These are phyloP conservation scores for Heterobasidion occidentale DNA, from an alignment of 1,284 basidiomycete species.

Conservation along the genomic window DNA sequence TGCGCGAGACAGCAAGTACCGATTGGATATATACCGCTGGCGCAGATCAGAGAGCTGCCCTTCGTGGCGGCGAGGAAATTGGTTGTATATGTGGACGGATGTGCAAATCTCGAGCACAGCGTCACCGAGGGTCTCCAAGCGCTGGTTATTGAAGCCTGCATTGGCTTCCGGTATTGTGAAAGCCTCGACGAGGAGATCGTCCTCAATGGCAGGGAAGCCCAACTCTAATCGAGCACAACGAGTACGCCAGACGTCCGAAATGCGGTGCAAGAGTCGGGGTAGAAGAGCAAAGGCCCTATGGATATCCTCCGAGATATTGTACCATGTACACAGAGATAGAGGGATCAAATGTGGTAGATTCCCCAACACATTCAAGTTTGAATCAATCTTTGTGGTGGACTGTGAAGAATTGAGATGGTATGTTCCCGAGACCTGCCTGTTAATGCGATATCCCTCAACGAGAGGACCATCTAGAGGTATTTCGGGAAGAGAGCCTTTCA, in stretches of 20 bases:
- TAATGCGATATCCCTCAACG: constrained; percentile 38
- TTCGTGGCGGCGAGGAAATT: constrained; percentile 70
- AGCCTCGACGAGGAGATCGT: constrained; percentile 59
- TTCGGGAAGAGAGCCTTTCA: constrained; percentile 30
- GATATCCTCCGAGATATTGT: constrained; percentile 38
- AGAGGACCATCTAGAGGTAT: constrained; percentile 51
- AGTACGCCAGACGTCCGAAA: constrained; percentile 58
- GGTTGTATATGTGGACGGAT: constrained; percentile 70
- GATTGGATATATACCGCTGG: constrained; percentile 58
- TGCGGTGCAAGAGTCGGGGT: constrained; percentile 57
- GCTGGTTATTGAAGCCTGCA: constrained; percentile 69
- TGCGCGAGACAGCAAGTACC: constrained; percentile 58
- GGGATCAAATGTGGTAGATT: constrained; percentile 33
- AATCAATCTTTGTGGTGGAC: constrained; percentile 1
- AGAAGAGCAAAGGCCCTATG: constrained; percentile 46
- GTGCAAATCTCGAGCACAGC: constrained; percentile 71
- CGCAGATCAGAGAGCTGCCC: constrained; percentile 68
- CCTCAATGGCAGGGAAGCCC: constrained; percentile 47
- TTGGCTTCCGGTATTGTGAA: constrained; percentile 60
- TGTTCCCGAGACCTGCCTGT: constrained; percentile 32
- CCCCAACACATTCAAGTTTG: constrained; percentile 1
- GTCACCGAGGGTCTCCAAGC: constrained; percentile 80
- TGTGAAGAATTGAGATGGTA: constrained; percentile 29
- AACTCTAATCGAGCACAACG: constrained; percentile 42
- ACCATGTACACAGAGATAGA: constrained; percentile 41